phyloP scores from a whole-genome alignment of 352 stramenopile species.

The Plasmopara viticola region DNA sequence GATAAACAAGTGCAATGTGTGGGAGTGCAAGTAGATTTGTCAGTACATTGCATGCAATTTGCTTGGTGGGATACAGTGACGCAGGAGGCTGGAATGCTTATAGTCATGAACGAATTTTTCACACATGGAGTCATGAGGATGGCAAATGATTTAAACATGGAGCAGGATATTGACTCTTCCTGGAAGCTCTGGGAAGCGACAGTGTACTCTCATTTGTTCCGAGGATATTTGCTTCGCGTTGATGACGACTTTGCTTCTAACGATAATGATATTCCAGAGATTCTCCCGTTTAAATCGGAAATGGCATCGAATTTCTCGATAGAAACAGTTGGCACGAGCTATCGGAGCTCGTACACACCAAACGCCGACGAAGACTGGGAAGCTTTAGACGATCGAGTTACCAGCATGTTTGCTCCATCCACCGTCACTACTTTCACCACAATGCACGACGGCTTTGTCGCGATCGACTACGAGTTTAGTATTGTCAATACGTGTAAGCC shows the following conservation, averaged over 20 bases:
- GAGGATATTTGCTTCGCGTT: conserved; percentile 46
- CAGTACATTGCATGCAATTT: conserved; percentile 46
- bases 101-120: conserved; percentile 46
- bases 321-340: conserved; percentile 56
- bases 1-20: conserved; percentile 24
- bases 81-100: conserved; percentile 44
- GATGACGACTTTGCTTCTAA: conserved; percentile 7
- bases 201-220: conserved; percentile 49
- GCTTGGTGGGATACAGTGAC: conserved; percentile 60
- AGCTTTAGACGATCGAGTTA: conserved; percentile 21
- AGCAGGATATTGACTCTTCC: neutral
- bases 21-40: conserved; percentile 63
- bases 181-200: conserved; percentile 57
- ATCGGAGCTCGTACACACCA: conserved; percentile 28
- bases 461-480: conserved; percentile 42
- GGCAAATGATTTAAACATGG: neutral
- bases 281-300: conserved; percentile 29
- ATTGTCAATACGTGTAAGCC: conserved; percentile 19
- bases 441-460: conserved; percentile 44
- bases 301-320: conserved; percentile 52
- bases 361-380: conserved; percentile 14
- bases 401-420: conserved; percentile 26
- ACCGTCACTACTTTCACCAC: conserved; percentile 25
- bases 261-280: conserved; percentile 6
- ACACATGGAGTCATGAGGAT: conserved; percentile 37